A percentile compares a stretch with the other conserved stretches of the same genome.
Conservation (phyloP, 2,329 filamentous ascomycete species). For the Trichoderma atroviride region DNA sequence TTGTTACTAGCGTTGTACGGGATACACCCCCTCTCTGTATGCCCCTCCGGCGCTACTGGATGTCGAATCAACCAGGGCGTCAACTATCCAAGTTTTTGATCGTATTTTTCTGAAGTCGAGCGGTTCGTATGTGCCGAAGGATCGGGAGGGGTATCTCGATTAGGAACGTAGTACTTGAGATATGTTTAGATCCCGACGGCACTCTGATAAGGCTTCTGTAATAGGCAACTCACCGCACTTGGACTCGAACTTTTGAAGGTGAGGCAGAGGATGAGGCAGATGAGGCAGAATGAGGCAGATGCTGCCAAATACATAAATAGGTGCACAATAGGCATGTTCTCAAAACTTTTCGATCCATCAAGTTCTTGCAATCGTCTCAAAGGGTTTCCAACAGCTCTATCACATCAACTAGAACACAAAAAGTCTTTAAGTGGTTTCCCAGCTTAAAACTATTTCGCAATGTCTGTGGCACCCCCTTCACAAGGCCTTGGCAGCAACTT, state of each 20-base stretch:
- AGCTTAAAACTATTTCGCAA: background rate
- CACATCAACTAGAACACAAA: background rate
- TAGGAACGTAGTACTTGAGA: background rate
- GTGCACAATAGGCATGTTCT: background rate
- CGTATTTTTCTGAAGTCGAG: background rate
- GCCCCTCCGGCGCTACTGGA: background rate
- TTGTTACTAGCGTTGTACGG: background rate
- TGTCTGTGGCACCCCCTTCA: slow-evolving; percentile 8
- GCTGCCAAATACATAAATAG: background rate
- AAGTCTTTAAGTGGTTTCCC: background rate
- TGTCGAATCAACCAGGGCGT: background rate
- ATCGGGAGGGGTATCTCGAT: background rate
- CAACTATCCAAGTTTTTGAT: background rate
- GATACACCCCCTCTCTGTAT: background rate
- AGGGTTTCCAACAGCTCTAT: background rate
- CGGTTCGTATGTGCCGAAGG: background rate
- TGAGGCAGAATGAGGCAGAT: background rate
- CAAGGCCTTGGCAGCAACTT: slow-evolving; percentile 15
- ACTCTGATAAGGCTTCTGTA: slow-evolving; percentile 3
- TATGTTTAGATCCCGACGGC: slow-evolving; percentile 2
- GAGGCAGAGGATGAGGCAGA: background rate
- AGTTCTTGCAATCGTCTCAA: background rate
- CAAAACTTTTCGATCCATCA: background rate
- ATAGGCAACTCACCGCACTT: slow-evolving; percentile 8
- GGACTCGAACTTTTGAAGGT: background rate